These are phyloP conservation scores for Saksenaea oblongispora DNA, from an alignment of 371 early-diverging fungal species.

Conservation along the genomic window DNA sequence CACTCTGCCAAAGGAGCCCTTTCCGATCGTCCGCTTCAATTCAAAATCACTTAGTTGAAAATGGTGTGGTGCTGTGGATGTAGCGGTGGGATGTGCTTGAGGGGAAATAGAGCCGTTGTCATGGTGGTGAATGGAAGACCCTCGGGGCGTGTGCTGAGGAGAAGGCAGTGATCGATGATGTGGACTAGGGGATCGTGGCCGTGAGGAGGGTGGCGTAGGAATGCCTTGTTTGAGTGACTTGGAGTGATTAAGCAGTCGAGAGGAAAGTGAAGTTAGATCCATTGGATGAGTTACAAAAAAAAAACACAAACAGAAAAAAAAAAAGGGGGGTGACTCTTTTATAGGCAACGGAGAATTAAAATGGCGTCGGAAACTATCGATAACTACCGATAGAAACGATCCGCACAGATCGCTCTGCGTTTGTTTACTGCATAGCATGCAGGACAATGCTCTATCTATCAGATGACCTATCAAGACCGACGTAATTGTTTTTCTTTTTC, in stretches of 20 bases:
- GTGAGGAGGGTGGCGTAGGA: background rate
- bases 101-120: background rate
- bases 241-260: background rate
- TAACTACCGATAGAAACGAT: background rate
- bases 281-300: background rate
- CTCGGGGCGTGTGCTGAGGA: background rate
- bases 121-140: background rate
- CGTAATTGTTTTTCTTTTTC: background rate
- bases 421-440: background rate
- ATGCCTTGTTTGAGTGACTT: background rate
- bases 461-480: background rate
- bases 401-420: background rate
- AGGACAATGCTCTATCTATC: background rate
- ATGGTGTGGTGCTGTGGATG: background rate
- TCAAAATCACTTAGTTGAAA: slow-evolving; percentile 20
- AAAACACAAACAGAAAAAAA: background rate
- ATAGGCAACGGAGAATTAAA: background rate
- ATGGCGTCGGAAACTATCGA: background rate
- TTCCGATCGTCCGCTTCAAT: slow-evolving; percentile 64
- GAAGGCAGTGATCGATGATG: background rate
- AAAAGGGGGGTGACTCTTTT: background rate
- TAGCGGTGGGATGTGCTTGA: background rate
- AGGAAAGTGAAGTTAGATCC: background rate
- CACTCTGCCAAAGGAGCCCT: slow-evolving; percentile 71
- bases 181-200: background rate